Base-by-base conservation (phyloP, 2,329 filamentous ascomycete genomes). In the Trichoderma brevicompactum region DNA sequence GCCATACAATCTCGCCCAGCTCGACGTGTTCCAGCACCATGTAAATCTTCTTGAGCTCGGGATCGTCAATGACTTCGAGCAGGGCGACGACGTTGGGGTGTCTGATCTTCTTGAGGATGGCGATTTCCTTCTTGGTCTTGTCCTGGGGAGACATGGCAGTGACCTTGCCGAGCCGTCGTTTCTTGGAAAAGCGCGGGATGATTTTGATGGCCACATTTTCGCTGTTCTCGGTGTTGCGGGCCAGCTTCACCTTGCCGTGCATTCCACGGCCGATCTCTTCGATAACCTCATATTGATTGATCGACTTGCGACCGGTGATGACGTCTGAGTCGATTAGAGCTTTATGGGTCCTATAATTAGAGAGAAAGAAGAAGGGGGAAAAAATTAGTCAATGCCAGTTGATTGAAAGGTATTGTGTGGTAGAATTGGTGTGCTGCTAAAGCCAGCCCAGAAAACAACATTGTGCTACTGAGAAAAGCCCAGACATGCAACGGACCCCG, bases 281-380 rank as follows among this genome's bases (percentile, higher is more conserved):
- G 69, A 98, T 90, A 72, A 99, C 92, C 78, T 97, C 92, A 79
- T 99, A 99, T 75, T 97, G 91, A 74, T 99, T 99, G 82, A 99
- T 96, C 61, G 94, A 85, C 80, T 99, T 99, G 68, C 95, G 92
- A 66, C 95, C 95, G 5, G 94, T 96, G 68, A 92, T 85, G 62
- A 87, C 87, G 77, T 98, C 93, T 68, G 94, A 89, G 73, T 98
- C 94, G 71, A 97, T 92, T 72, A 94, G 89, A 61, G 92, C 94
- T 68, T 94, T 92, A 78, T 97, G 92, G 9, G 94, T 97, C 79
- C 89, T 92, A 69, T 13, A 44, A 28, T 55, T 19, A n/a, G 32
- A 28, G 40, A 50, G 10, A 32, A 10, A 40, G 10, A 44, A 28
- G 32, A 59, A n/a, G 15, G 9, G 23, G 13, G 19, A 43, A 13